phyloP scores from a whole-genome alignment of 2,329 filamentous ascomycete species.

The Didymella pinodella region DNA sequence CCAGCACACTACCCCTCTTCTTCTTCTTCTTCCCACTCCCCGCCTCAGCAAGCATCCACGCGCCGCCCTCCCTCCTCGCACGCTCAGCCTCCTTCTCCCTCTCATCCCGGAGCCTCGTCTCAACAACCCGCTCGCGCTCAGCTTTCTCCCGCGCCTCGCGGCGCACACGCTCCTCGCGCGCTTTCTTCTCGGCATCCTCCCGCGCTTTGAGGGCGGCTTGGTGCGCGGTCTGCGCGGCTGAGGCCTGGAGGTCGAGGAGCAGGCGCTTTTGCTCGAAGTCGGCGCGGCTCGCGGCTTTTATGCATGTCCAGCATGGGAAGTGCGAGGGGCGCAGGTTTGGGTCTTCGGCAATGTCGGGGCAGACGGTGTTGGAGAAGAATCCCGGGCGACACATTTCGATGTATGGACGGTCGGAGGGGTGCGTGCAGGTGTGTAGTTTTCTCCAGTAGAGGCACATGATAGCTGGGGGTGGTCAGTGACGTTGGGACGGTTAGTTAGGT shows the following conservation, averaged over 20 bases:
- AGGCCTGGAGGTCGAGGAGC: not conserved
- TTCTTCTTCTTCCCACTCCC: slow-evolving; percentile 31
- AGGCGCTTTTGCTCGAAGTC: slow-evolving; percentile 18
- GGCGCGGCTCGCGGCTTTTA: slow-evolving; percentile 24
- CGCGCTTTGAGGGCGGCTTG: slow-evolving; percentile 21
- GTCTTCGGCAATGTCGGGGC: slow-evolving; percentile 27
- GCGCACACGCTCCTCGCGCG: slow-evolving; percentile 33
- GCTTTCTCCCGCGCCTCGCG: slow-evolving; percentile 35
- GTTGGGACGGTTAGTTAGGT: not conserved
- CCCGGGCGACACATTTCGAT: slow-evolving; percentile 36
- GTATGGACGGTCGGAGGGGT: slow-evolving; percentile 32
- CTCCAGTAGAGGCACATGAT: slow-evolving; percentile 40
- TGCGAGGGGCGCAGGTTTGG: slow-evolving; percentile 23
- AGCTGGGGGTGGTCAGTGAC: slow-evolving; percentile 1
- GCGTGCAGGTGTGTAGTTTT: slow-evolving; percentile 34
- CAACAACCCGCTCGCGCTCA: slow-evolving; percentile 29
- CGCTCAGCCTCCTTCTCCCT: slow-evolving; percentile 27
- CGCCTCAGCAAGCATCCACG: slow-evolving; percentile 32
- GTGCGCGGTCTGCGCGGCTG: slow-evolving; percentile 19
- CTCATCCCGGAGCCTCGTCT: slow-evolving; percentile 21
- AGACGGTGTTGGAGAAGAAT: slow-evolving; percentile 32
- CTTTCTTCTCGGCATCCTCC: slow-evolving; percentile 22
- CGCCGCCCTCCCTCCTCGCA: slow-evolving; percentile 30
- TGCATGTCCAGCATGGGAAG: slow-evolving; percentile 38
- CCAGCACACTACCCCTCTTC: slow-evolving; percentile 9